These are phyloP conservation scores for Penicillium parvum DNA, from an alignment of 495 filamentous ascomycete species.

Conservation along the genomic window DNA sequence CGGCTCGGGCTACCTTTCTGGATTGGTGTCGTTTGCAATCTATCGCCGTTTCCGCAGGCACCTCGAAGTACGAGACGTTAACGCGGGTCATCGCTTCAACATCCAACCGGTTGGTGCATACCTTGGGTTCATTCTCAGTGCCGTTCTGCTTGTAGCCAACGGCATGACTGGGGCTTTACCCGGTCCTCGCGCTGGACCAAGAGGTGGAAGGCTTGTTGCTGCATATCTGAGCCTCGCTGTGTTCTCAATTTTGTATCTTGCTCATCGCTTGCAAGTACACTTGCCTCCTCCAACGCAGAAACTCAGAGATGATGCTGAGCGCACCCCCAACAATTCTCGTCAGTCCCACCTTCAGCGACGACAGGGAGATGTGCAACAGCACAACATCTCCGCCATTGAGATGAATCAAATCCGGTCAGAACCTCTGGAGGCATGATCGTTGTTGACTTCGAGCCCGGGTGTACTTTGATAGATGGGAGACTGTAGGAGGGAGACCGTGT, in stretches of 20 bases:
- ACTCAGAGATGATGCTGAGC: not conserved
- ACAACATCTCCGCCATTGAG: slow-evolving; percentile 1
- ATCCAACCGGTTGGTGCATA: slow-evolving; percentile 53
- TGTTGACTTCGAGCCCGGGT: not conserved
- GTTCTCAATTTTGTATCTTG: slow-evolving; percentile 42
- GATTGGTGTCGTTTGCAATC: slow-evolving; percentile 51
- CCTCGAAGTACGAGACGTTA: slow-evolving; percentile 35
- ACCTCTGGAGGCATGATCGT: slow-evolving; percentile 6
- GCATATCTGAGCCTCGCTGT: slow-evolving; percentile 59
- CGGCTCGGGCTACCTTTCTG: slow-evolving; percentile 57
- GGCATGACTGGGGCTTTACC: slow-evolving; percentile 51
- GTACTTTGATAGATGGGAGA: not conserved
- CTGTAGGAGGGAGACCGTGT: no score
- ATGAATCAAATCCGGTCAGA: slow-evolving; percentile 12
- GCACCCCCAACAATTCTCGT: not conserved
- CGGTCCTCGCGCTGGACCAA: slow-evolving; percentile 36
- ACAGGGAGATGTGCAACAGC: not conserved
- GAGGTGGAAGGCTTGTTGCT: slow-evolving; percentile 43
- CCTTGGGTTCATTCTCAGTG: slow-evolving; percentile 43
- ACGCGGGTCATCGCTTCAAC: slow-evolving; percentile 35
- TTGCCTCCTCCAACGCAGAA: slow-evolving; percentile 3
- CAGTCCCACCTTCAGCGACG: not conserved
- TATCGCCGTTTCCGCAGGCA: slow-evolving; percentile 55
- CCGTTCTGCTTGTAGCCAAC: slow-evolving; percentile 47
- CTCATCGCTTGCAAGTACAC: slow-evolving; percentile 13